Evolutionary conservation across 2,329 filamentous ascomycete genomes (phyloP).

Genomic region (Paecilomyces sp.): DNA sequence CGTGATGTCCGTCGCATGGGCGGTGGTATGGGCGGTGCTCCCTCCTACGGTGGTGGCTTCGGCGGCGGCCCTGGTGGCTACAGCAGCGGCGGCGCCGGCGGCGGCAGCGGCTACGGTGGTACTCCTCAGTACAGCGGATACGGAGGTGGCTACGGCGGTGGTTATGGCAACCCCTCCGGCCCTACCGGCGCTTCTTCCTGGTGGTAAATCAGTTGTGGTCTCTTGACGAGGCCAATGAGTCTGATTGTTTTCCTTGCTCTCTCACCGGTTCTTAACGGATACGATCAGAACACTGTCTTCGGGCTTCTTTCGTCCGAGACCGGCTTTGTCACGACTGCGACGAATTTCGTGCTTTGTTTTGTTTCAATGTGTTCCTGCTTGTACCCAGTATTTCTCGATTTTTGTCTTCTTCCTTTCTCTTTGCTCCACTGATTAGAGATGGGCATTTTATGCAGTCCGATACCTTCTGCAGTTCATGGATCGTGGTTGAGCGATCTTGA

Average conservation of each 20-base stretch:
- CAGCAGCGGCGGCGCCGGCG: constrained; percentile 18
- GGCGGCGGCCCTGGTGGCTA: constrained; percentile 19
- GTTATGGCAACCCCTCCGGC: constrained; percentile 43
- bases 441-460: constrained; percentile 32
- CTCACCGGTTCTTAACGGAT: constrained; percentile 27
- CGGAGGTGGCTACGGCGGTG: constrained; percentile 27
- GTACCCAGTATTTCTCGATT: constrained; percentile 11
- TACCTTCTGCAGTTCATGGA: constrained; percentile 23
- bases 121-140: constrained; percentile 20
- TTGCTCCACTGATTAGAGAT: constrained; percentile 25
- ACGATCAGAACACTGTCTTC: constrained; percentile 33
- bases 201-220: constrained; percentile 42
- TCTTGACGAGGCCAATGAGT: constrained; percentile 32
- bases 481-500: constrained; percentile 16
- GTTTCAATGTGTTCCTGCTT: constrained; percentile 14
- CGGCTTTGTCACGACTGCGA: constrained; percentile 40
- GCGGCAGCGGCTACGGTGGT: constrained; percentile 18
- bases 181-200: constrained; percentile 44
- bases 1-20: constrained; percentile 81
- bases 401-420: constrained; percentile 20
- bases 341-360: constrained; percentile 26
- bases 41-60: constrained; percentile 19
- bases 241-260: constrained; percentile 28
- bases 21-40: constrained; percentile 30
- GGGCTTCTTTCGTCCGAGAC: constrained; percentile 25